A percentile compares a stretch with the other conserved stretches of the same genome.
Conservation (phyloP, 2,329 filamentous ascomycete species). For the Hymenoscyphus infarciens region DNA sequence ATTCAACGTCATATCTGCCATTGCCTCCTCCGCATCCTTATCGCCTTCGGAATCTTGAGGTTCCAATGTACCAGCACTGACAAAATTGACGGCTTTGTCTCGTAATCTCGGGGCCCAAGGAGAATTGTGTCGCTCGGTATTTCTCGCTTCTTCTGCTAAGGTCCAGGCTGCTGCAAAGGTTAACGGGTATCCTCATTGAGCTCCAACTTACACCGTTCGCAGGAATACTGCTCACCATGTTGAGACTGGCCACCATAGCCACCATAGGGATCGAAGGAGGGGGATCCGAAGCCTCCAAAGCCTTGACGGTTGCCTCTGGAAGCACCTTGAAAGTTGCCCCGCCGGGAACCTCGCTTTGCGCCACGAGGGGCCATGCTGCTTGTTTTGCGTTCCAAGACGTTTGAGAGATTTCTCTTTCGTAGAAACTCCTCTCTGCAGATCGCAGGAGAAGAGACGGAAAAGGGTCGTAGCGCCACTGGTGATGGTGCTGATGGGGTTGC, state of each 20-base stretch:
- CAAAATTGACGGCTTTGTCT: conserved; percentile 53
- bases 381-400: conserved; percentile 2
- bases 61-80: conserved; percentile 52
- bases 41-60: conserved; percentile 28
- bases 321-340: conserved; percentile 14
- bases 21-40: conserved; percentile 16
- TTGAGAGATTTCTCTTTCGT: background rate
- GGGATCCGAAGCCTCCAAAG: background rate
- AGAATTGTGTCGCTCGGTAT: conserved; percentile 49
- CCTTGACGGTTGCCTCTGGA: conserved; percentile 11
- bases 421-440: background rate
- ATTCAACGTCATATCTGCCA: conserved; percentile 28
- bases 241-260: conserved; percentile 23
- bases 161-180: conserved; percentile 30
- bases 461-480: background rate
- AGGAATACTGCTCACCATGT: conserved; percentile 18
- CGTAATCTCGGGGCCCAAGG: conserved; percentile 50
- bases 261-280: conserved; percentile 25
- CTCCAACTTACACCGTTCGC: background rate
- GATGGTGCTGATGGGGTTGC: background rate
- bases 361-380: conserved; percentile 9
- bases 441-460: background rate
- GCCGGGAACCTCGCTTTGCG: conserved; percentile 10
- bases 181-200: background rate
- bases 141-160: conserved; percentile 55